Evolutionary conservation across 139 green algal species (phyloP).

Genomic region (Penium margaritaceum): DNA sequence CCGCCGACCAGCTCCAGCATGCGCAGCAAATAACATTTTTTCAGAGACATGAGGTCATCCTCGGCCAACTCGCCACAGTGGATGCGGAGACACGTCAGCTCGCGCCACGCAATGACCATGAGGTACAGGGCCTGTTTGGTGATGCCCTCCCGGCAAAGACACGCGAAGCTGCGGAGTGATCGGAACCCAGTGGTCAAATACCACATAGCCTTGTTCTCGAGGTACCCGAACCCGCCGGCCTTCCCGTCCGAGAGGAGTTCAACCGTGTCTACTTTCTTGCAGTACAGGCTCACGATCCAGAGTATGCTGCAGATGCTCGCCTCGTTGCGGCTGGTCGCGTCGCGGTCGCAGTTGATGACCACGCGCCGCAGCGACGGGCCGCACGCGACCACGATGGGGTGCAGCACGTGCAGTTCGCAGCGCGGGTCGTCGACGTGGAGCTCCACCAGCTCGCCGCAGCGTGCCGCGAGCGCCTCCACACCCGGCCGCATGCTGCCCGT

Average conservation of each 20-base stretch:
- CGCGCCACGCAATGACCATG: slow-evolving; percentile 29
- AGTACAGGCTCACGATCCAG: slow-evolving; percentile 32
- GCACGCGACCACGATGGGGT: slow-evolving; percentile 23
- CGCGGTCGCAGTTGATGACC: slow-evolving; percentile 24
- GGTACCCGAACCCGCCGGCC: slow-evolving; percentile 4
- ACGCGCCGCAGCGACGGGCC: slow-evolving; percentile 1
- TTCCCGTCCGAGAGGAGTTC: slow-evolving; percentile 19
- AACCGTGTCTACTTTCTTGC: slow-evolving; percentile 20
- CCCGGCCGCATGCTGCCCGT: not conserved
- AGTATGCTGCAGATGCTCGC: slow-evolving; percentile 26
- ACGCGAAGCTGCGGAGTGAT: slow-evolving; percentile 13
- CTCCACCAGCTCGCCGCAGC: slow-evolving; percentile 8
- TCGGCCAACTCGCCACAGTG: slow-evolving; percentile 16
- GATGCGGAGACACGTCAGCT: slow-evolving; percentile 18
- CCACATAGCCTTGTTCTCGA: slow-evolving; percentile 30
- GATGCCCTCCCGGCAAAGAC: slow-evolving; percentile 9
- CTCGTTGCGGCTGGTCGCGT: slow-evolving; percentile 27
- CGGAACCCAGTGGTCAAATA: slow-evolving; percentile 24
- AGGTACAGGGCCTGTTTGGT: slow-evolving; percentile 28
- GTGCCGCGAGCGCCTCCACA: slow-evolving; percentile 1
- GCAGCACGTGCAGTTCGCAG: slow-evolving; percentile 30
- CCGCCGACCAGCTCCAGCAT: slow-evolving; percentile 12
- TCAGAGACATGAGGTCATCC: slow-evolving; percentile 25
- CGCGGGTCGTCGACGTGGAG: slow-evolving; percentile 28
- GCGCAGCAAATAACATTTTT: slow-evolving; percentile 24